phyloP scores from a whole-genome alignment of 2,329 filamentous ascomycete species.

The Phialophora verrucosa region DNA sequence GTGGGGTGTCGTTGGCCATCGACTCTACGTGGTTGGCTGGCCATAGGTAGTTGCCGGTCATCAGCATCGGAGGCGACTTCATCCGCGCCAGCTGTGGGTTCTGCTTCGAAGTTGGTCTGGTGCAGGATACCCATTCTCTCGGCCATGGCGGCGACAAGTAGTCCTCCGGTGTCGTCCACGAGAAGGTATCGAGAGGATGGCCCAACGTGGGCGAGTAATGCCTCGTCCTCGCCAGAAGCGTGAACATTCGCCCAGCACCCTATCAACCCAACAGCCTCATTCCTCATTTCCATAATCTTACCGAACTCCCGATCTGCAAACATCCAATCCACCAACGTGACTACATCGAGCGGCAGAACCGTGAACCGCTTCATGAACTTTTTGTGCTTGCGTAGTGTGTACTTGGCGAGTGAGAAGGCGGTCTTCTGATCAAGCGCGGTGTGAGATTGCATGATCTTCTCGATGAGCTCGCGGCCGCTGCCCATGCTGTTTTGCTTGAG shows the following conservation, averaged over 20 bases:
- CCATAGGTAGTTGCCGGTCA: conserved; percentile 7
- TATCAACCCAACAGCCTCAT: conserved; percentile 80
- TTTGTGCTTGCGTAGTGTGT: conserved; percentile 89
- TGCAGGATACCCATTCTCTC: conserved; percentile 87
- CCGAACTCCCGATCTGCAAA: conserved; percentile 78
- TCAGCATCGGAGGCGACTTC: conserved; percentile 28
- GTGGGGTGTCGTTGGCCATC: conserved; percentile 38
- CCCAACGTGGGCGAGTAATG: conserved; percentile 37
- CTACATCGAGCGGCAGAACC: conserved; percentile 80
- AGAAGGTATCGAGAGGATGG: conserved; percentile 69
- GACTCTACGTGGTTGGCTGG: conserved; percentile 40
- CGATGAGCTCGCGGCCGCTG: conserved; percentile 86
- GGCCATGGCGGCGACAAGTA: conserved; percentile 81
- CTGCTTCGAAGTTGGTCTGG: conserved; percentile 43
- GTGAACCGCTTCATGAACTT: conserved; percentile 93
- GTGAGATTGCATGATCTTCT: conserved; percentile 90
- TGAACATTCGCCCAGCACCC: conserved; percentile 90
- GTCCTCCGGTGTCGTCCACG: conserved; percentile 83
- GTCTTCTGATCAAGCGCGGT: conserved; percentile 93
- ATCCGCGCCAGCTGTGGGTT: conserved; percentile 18
- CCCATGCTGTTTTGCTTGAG: conserved; percentile 74
- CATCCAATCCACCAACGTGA: conserved; percentile 75
- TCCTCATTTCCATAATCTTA: conserved; percentile 83
- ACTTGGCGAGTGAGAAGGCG: conserved; percentile 89
- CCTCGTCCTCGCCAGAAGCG: conserved; percentile 54